These are phyloP conservation scores for Amaranthus cruentus DNA, from an alignment of 148 eudicot genomes.

Conservation along the genomic window DNA sequence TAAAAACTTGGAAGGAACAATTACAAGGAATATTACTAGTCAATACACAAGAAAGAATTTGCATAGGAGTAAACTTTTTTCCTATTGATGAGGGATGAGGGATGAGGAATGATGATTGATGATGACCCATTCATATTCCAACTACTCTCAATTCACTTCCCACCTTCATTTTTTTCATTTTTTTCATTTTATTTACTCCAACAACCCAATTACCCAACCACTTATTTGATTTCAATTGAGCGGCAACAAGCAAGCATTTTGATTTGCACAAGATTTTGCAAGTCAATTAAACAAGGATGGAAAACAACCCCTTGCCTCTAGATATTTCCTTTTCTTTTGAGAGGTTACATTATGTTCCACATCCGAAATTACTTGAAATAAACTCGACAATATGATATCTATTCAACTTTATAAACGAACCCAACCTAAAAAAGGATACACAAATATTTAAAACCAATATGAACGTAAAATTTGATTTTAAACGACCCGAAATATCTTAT, in stretches of 20 bases:
- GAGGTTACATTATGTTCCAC: too few species aligned
- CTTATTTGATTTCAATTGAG: too few species aligned
- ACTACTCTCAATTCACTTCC: background rate
- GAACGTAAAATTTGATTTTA: too few species aligned
- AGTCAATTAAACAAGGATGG: background rate
- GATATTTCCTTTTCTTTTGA: background rate
- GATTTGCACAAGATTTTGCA: background rate
- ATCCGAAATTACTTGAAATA: too few species aligned
- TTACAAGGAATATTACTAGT: background rate
- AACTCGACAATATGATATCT: too few species aligned
- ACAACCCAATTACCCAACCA: background rate
- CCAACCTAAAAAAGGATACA: too few species aligned
- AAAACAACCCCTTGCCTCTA: background rate
- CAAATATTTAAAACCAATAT: too few species aligned
- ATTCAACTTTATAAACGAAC: too few species aligned
- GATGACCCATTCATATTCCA: constrained; percentile 3
- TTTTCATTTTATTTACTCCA: background rate
- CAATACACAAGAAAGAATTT: background rate
- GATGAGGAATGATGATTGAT: background rate
- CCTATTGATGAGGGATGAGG: background rate
- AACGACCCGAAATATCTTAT: too few species aligned
- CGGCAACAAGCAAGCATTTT: background rate
- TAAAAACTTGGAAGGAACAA: background rate
- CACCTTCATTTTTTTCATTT: background rate
- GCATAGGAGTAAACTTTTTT: background rate